Percentiles rank a stretch among this genome's conserved stretches.
phyloP scores from a whole-genome alignment of 2,329 filamentous ascomycete species.

The Podosphaera fusca region DNA sequence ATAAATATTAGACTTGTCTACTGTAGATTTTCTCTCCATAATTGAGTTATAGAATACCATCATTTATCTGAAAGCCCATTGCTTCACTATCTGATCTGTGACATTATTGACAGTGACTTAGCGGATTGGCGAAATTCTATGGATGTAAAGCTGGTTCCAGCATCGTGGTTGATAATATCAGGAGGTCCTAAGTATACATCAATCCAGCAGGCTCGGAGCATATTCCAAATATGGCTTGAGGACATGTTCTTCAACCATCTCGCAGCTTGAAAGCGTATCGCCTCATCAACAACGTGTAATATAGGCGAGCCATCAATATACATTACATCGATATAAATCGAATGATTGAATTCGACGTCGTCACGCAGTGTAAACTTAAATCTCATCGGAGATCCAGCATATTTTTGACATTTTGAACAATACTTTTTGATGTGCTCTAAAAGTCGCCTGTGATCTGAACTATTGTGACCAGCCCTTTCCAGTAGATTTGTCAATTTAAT shows the following conservation, averaged over 20 bases:
- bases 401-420: not conserved
- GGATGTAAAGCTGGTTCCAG: constrained; percentile 2
- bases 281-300: too few species aligned
- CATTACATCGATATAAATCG: too few species aligned
- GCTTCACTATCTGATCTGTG: too few species aligned
- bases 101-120: not conserved
- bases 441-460: too few species aligned
- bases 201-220: not conserved
- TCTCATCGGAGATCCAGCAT: too few species aligned
- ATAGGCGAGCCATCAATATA: too few species aligned
- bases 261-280: not conserved
- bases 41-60: too few species aligned
- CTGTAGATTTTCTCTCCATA: too few species aligned
- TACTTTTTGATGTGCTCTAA: not conserved
- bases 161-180: not conserved
- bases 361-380: too few species aligned
- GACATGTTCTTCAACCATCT: not conserved
- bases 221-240: not conserved
- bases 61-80: too few species aligned
- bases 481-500: not conserved
- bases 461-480: not conserved
- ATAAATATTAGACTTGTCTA: too few species aligned
- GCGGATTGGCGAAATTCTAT: constrained; percentile 1
- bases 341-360: too few species aligned
- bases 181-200: constrained; percentile 2